These are phyloP conservation scores for Pelargonium myrrhifolium DNA, from an alignment of 441 rosid species.

Conservation along the genomic window DNA sequence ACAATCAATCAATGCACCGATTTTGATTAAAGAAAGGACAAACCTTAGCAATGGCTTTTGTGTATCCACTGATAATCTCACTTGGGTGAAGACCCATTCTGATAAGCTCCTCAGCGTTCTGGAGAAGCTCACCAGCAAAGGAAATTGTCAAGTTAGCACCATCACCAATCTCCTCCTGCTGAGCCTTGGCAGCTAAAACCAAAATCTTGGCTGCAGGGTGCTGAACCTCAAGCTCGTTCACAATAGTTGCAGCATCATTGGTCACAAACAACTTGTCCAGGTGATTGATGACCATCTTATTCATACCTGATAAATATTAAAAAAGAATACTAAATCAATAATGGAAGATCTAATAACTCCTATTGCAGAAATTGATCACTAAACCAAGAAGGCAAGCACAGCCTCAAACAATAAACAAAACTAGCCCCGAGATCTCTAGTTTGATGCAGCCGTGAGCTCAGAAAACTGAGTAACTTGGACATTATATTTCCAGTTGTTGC, in stretches of 20 bases:
- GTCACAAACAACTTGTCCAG: slow-evolving; percentile 88
- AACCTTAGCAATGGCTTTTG: slow-evolving; percentile 66
- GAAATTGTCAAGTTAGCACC: slow-evolving; percentile 90
- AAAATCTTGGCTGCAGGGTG: slow-evolving; percentile 93
- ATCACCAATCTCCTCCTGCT: slow-evolving; percentile 96
- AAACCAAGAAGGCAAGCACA: background rate
- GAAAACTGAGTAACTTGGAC: background rate
- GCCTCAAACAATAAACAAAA: background rate
- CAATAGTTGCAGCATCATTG: slow-evolving; percentile 91
- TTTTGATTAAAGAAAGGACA: background rate
- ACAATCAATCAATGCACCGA: background rate
- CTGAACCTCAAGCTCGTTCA: slow-evolving; percentile 92
- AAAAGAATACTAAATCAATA: background rate
- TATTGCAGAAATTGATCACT: background rate
- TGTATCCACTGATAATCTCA: slow-evolving; percentile 90
- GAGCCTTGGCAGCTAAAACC: slow-evolving; percentile 88
- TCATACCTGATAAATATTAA: slow-evolving; percentile 63
- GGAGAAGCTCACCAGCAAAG: slow-evolving; percentile 91
- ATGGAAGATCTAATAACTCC: background rate
- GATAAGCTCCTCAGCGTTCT: slow-evolving; percentile 89
- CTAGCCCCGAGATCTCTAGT: background rate
- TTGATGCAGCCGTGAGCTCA: background rate
- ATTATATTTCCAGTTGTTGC: background rate
- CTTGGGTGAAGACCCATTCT: slow-evolving; percentile 92
- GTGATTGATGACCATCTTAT: slow-evolving; percentile 97